Evolutionary conservation across 1,139 yeast genomes (phyloP), one percentile per base, ranked within the genome.

Genomic region (Saccharomyces hybrid): DNA sequence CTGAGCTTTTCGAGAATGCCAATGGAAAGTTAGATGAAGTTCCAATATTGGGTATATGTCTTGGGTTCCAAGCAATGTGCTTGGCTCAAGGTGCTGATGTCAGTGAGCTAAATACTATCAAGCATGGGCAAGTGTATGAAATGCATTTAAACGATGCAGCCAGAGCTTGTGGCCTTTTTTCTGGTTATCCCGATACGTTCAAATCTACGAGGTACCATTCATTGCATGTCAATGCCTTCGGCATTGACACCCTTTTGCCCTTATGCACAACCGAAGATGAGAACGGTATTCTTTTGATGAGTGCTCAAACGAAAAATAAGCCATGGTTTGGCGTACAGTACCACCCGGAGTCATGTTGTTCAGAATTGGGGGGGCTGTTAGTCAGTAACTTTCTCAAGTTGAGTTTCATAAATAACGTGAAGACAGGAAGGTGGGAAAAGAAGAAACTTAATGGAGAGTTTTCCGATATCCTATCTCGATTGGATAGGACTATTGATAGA

Each of bases 301-400:
- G 96, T 0, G 95, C 80, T 0, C 79, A 73, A 63, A 93, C 88
- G 64, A 62, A 54, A 0, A 28, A 52, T 0, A 71, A 75, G 28
- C 98, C 98, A 0, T 87, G 86, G 71, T 91, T 78, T 70, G 99
- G 97, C 0, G 97, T 95, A 1, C 99, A 95, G 64, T 95, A 91
- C 65, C 99, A 95, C 65, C 99, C 99, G 0, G 99, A 95, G 66
- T 89, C 97, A 0, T 81, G 93, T 47, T 89, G 97, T 64, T 90
- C 98, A 0, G 73, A 76, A 11, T 66, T 73, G 51, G 99, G 99
- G 1, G 75, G 69, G 3, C 67, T 70, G 6, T 70, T 93, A 54
- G 68, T 91, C 3, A 60, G 63, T 25, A 87, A 86, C 65, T 93
- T 93, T 67, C 79, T 88, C 73, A 38, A 57, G 0, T 59, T 82